Conservation (phyloP, 2,329 filamentous ascomycete species). For the Verticillium zaregamsianum region DNA sequence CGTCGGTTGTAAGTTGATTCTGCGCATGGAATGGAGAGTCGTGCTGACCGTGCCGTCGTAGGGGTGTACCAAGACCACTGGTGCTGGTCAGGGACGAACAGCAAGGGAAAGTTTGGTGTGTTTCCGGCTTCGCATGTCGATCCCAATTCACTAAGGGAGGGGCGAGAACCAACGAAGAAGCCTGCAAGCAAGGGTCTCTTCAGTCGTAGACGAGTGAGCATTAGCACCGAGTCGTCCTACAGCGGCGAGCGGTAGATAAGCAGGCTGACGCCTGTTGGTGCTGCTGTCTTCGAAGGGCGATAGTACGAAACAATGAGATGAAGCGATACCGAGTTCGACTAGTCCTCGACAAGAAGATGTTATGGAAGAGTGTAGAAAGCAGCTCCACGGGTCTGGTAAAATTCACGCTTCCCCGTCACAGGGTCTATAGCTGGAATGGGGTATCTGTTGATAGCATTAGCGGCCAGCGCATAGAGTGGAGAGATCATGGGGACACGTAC, state of each 20-base stretch:
- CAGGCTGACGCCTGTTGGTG: neutral
- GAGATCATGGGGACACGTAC: neutral
- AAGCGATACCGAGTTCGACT: neutral
- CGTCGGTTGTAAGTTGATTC: constrained; percentile 25
- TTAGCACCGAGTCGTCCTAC: constrained; percentile 2
- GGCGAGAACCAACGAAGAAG: neutral
- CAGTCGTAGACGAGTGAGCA: neutral
- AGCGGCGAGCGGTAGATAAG: neutral
- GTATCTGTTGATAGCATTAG: neutral
- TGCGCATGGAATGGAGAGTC: neutral
- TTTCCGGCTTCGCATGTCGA: constrained; percentile 34
- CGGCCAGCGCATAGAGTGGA: neutral
- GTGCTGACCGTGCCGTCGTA: constrained; percentile 4
- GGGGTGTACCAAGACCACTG: constrained; percentile 31
- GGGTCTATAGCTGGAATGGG: neutral
- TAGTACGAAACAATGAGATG: neutral
- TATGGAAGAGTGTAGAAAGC: neutral
- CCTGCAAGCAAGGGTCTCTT: neutral
- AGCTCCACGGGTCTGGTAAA: neutral
- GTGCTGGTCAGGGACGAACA: constrained; percentile 36
- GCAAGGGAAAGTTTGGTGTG: constrained; percentile 31
- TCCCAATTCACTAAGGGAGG: constrained; percentile 12
- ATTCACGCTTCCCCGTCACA: neutral
- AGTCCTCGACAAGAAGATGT: too few relatives aligned
- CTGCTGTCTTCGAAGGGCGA: neutral